Evolutionary conservation across 192 early-diverging fungal species (phyloP).

Genomic region (Coemansia sp.): DNA sequence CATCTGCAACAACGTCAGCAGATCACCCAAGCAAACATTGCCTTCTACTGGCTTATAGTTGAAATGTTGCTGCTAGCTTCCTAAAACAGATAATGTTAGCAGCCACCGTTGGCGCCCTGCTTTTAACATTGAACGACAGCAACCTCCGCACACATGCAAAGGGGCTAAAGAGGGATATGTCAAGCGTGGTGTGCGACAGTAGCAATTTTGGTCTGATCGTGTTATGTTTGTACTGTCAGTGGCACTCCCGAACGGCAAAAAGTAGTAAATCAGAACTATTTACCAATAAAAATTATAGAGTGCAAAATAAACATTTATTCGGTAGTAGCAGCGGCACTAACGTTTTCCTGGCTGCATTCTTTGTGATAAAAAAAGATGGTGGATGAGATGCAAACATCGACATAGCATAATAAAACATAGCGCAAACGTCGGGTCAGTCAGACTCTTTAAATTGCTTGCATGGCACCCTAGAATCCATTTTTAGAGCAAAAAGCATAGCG

Average conservation of each 20-base stretch:
- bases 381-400: slow-evolving; percentile 2
- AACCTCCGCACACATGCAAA: background rate
- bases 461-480: slow-evolving; percentile 31
- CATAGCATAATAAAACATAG: background rate
- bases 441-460: slow-evolving; percentile 1
- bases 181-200: slow-evolving; percentile 3
- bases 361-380: background rate
- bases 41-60: background rate
- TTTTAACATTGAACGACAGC: background rate
- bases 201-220: background rate
- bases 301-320: background rate
- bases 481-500: slow-evolving; percentile 18
- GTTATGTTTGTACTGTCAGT: slow-evolving; percentile 10
- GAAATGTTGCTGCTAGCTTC: background rate
- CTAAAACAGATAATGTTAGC: background rate
- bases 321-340: slow-evolving; percentile 7
- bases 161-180: background rate
- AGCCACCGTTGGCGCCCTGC: background rate
- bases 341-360: slow-evolving; percentile 8
- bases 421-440: background rate
- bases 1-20: background rate
- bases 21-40: background rate
- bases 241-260: background rate
- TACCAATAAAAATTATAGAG: background rate
- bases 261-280: background rate